phyloP scores from a whole-genome alignment of 768 basidiomycete species.

The Boletellus ananiceps region DNA sequence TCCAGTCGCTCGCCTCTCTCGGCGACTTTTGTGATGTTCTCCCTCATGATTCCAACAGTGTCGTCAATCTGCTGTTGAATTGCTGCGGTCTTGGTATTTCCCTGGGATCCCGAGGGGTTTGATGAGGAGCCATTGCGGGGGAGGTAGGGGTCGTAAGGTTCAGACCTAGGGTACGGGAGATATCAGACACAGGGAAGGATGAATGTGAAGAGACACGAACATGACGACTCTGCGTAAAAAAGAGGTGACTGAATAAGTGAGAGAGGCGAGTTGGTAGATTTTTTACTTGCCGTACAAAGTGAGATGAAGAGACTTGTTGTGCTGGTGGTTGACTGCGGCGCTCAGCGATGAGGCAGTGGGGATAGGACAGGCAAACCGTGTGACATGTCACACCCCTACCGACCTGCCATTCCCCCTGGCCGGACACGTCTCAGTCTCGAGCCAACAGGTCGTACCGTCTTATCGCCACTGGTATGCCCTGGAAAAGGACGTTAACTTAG shows the following conservation, averaged over 20 bases:
- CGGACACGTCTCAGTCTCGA: no score
- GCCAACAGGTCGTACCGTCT: no score
- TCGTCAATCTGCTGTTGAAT: constrained; percentile 98
- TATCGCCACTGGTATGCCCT: no score
- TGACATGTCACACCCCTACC: constrained; percentile 19
- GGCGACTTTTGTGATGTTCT: constrained; percentile 94
- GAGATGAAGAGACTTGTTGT: constrained; percentile 10
- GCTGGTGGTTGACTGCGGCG: constrained; percentile 19
- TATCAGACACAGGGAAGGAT: not conserved
- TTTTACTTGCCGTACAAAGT: constrained; percentile 20
- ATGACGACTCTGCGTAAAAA: constrained; percentile 15
- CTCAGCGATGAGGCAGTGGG: constrained; percentile 11
- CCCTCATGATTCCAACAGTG: constrained; percentile 96
- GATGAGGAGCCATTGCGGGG: constrained; percentile 75
- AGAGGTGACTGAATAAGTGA: not conserved
- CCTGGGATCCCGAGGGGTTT: constrained; percentile 42
- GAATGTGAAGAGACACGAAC: constrained; percentile 20
- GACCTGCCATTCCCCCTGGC: no score
- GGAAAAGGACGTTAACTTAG: no score
- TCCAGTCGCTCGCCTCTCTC: constrained; percentile 94
- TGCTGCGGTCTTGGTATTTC: constrained; percentile 83
- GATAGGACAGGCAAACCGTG: not conserved
- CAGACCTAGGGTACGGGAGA: constrained; percentile 59
- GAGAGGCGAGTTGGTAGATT: not conserved
- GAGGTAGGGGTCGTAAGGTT: constrained; percentile 98